These are phyloP conservation scores for Coniochaeta sp. DNA, from an alignment of 2,329 filamentous ascomycete genomes.

Conservation along the genomic window DNA sequence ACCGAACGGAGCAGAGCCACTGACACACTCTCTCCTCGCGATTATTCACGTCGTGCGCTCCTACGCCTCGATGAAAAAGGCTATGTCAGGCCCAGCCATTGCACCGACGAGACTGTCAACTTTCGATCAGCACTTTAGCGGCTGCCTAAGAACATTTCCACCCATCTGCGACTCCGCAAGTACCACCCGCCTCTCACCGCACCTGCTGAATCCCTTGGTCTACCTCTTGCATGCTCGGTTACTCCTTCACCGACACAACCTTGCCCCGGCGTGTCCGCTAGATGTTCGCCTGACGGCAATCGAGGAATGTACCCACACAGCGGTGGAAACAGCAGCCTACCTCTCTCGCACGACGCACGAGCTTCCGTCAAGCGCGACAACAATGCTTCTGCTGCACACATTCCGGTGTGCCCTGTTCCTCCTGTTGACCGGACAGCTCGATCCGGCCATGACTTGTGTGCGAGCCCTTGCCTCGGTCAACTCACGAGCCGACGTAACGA, in stretches of 20 bases:
- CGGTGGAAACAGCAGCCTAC: slow-evolving; percentile 71
- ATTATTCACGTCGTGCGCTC: slow-evolving; percentile 77
- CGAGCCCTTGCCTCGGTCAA: slow-evolving; percentile 65
- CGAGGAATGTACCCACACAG: slow-evolving; percentile 66
- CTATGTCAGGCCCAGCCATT: slow-evolving; percentile 60
- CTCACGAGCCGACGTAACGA: slow-evolving; percentile 62
- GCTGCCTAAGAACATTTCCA: slow-evolving; percentile 70
- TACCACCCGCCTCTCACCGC: slow-evolving; percentile 61
- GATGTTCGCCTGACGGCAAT: slow-evolving; percentile 64
- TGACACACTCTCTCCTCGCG: slow-evolving; percentile 66
- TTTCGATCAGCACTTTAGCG: slow-evolving; percentile 73
- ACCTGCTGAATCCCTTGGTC: slow-evolving; percentile 65
- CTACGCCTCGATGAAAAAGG: slow-evolving; percentile 65
- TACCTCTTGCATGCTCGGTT: slow-evolving; percentile 79
- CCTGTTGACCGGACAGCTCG: slow-evolving; percentile 65
- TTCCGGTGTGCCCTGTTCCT: slow-evolving; percentile 83
- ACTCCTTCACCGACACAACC: slow-evolving; percentile 80
- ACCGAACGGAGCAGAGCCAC: slow-evolving; percentile 42
- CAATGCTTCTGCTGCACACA: slow-evolving; percentile 72
- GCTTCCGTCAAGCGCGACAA: slow-evolving; percentile 60
- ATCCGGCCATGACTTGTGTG: slow-evolving; percentile 65
- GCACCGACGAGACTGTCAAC: slow-evolving; percentile 60
- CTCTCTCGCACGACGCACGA: slow-evolving; percentile 55
- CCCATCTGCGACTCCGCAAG: slow-evolving; percentile 62
- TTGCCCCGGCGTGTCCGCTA: slow-evolving; percentile 61